phyloP scores from a whole-genome alignment of 208 protist species.

The Sergeia podlipaevii region DNA sequence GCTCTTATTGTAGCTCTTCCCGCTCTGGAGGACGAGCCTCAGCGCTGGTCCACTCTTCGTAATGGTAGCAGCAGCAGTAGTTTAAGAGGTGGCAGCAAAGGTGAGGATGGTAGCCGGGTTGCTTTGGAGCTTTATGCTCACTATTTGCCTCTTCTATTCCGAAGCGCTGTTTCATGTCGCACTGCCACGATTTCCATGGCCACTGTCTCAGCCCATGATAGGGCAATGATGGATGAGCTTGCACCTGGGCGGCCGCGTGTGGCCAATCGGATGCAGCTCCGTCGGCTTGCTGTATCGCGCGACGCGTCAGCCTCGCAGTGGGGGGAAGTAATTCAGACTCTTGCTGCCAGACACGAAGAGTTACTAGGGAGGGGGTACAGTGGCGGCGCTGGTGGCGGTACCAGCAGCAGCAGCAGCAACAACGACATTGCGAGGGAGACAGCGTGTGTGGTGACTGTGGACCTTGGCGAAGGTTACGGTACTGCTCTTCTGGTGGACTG shows the following conservation, averaged over 20 bases:
- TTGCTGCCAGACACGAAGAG: constrained; percentile 40
- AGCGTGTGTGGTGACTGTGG: constrained; percentile 50
- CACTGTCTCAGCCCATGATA: constrained; percentile 39
- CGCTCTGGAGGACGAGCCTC: constrained; percentile 17
- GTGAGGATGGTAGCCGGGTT: constrained; percentile 21
- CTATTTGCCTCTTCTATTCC: constrained; percentile 58
- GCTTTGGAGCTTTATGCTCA: constrained; percentile 45
- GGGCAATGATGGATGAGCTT: constrained; percentile 46
- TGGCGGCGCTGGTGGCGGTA: background rate
- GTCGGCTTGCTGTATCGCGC: constrained; percentile 10
- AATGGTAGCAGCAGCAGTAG: background rate
- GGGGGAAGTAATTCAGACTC: constrained; percentile 36
- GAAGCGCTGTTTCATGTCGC: constrained; percentile 21
- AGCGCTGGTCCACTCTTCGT: background rate
- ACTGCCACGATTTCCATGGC: constrained; percentile 37
- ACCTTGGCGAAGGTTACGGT: constrained; percentile 41
- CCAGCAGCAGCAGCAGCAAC: constrained; percentile 6
- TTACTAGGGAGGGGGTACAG: constrained; percentile 7
- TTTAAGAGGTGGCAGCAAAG: background rate
- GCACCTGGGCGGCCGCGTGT: constrained; percentile 9
- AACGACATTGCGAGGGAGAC: constrained; percentile 29
- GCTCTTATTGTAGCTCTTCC: constrained; percentile 47
- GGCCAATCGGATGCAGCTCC: constrained; percentile 25
- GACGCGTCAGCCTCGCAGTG: constrained; percentile 33
- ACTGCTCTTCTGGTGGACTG: constrained; percentile 47